phyloP scores from a whole-genome alignment of 2,329 filamentous ascomycete genomes.

The Trichoderma guizhouense region DNA sequence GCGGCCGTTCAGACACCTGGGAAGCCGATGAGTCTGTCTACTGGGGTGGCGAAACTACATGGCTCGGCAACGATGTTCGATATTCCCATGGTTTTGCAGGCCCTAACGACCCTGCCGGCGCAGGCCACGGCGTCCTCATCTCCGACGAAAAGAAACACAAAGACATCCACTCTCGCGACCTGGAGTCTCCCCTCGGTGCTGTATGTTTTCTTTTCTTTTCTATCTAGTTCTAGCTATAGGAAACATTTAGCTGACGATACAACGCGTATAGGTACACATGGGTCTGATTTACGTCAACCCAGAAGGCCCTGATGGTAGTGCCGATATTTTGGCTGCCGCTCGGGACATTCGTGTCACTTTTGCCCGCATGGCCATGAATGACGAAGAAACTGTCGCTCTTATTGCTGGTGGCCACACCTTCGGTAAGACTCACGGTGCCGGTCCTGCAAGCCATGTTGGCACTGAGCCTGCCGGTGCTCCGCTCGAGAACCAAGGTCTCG shows the following conservation, averaged over 20 bases:
- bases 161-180: constrained; percentile 58
- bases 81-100: constrained; percentile 52
- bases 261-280: constrained; percentile 26
- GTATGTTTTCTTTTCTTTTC: constrained; percentile 54
- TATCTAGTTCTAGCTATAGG: no score
- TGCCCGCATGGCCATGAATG: constrained; percentile 77
- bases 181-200: constrained; percentile 66
- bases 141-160: constrained; percentile 34
- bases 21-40: constrained; percentile 73
- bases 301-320: constrained; percentile 69
- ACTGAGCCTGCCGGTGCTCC: constrained; percentile 63
- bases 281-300: constrained; percentile 82
- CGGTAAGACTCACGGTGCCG: constrained; percentile 78
- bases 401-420: constrained; percentile 77
- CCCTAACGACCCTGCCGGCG: constrained; percentile 39
- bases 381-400: constrained; percentile 76
- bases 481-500: constrained; percentile 66
- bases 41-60: constrained; percentile 74
- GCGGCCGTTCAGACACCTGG: constrained; percentile 69
- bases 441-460: constrained; percentile 59
- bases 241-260: not conserved
- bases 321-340: constrained; percentile 66
- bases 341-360: constrained; percentile 73
- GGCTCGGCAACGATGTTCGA: constrained; percentile 70
- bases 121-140: constrained; percentile 31